phyloP scores from a whole-genome alignment of 2,329 filamentous ascomycete genomes.

The Nemania sp. region DNA sequence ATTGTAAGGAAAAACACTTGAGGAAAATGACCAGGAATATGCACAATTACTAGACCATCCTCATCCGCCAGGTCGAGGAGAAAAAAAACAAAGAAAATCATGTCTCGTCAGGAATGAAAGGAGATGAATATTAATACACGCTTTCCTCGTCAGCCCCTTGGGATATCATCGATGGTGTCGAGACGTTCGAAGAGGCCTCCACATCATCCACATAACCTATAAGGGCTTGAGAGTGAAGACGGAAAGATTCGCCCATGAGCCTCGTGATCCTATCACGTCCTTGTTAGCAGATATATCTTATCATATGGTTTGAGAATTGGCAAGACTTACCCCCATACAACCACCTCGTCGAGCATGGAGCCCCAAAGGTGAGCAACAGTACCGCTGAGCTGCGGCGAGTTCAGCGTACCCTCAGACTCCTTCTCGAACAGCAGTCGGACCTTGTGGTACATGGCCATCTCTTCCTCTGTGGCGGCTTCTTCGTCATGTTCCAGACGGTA shows the following conservation, averaged over 20 bases:
- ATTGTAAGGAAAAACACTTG: too few relatives aligned
- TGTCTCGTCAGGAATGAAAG: constrained; percentile 48
- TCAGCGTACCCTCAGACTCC: constrained; percentile 80
- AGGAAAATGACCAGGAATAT: constrained; percentile 49
- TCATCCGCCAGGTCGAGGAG: constrained; percentile 31
- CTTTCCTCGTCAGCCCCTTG: constrained; percentile 72
- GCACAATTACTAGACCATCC: constrained; percentile 46
- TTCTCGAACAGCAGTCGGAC: constrained; percentile 88
- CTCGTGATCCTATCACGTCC: constrained; percentile 71
- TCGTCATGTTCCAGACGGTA: constrained; percentile 99
- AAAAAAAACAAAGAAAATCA: constrained; percentile 49
- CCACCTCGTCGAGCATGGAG: constrained; percentile 96
- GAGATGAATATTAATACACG: constrained; percentile 59
- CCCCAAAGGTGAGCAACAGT: constrained; percentile 95
- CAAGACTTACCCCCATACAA: constrained; percentile 93
- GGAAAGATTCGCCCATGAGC: constrained; percentile 97
- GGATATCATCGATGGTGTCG: constrained; percentile 72
- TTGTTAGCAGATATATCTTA: constrained; percentile 61
- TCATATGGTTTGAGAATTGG: not conserved
- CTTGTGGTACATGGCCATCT: constrained; percentile 89
- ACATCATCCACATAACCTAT: constrained; percentile 90
- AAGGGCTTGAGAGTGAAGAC: constrained; percentile 91
- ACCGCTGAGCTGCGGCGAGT: constrained; percentile 80
- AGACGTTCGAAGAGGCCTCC: constrained; percentile 69
- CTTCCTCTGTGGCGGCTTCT: constrained; percentile 82